A percentile compares a stretch with the other conserved stretches of the same genome.
phyloP scores from a whole-genome alignment of 495 filamentous ascomycete genomes.

The Opeltia flavorubescens region DNA sequence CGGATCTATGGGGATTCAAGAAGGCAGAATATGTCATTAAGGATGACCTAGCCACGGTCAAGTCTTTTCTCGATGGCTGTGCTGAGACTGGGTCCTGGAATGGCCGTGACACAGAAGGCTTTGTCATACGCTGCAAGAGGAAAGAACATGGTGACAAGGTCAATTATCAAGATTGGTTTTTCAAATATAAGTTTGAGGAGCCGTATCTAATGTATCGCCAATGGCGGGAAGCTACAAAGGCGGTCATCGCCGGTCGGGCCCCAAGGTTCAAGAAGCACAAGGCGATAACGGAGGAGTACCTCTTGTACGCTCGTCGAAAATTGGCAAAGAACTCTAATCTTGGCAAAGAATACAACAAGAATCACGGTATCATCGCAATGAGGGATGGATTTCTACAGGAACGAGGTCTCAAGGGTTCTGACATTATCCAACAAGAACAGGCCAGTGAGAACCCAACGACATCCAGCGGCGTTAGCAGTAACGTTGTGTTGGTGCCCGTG shows the following conservation, averaged over 20 bases:
- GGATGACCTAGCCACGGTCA: constrained; percentile 57
- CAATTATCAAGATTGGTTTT: constrained; percentile 81
- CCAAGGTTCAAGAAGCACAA: constrained; percentile 75
- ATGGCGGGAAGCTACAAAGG: constrained; percentile 94
- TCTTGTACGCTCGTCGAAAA: constrained; percentile 61
- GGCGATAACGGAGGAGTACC: constrained; percentile 82
- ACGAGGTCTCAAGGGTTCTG: constrained; percentile 70
- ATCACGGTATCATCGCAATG: constrained; percentile 92
- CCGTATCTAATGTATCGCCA: constrained; percentile 97
- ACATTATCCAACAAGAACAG: constrained; percentile 57
- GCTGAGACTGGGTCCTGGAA: constrained; percentile 77
- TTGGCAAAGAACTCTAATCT: constrained; percentile 51
- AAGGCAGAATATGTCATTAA: constrained; percentile 70
- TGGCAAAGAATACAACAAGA: constrained; percentile 54
- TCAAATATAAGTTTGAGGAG: constrained; percentile 99
- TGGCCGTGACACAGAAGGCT: constrained; percentile 88
- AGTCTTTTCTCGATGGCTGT: constrained; percentile 64
- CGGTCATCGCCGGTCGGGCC: constrained; percentile 59
- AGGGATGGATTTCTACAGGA: constrained; percentile 73
- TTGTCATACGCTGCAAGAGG: constrained; percentile 83
- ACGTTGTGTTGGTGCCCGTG: constrained; percentile 71
- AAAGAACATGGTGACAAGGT: constrained; percentile 26
- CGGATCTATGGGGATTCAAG: constrained; percentile 85
- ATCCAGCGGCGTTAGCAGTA: constrained; percentile 32
- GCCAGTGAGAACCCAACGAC: constrained; percentile 18